Evolutionary conservation across 2,329 filamentous ascomycete genomes (phyloP).

Genomic region (Pseudogymnoascus sp.): DNA sequence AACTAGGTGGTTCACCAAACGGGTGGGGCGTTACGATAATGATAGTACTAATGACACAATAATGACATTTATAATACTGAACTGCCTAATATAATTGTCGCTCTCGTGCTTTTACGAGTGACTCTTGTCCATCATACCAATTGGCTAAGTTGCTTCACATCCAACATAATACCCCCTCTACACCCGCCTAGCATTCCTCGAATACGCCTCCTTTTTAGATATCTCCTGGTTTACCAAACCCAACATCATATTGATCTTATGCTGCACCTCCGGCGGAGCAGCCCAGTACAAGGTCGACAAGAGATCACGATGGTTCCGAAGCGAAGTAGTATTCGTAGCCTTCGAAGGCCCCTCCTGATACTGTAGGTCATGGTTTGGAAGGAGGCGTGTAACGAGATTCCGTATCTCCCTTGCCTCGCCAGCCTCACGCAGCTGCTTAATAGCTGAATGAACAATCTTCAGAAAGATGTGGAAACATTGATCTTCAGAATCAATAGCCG

Average conservation of each 20-base stretch:
- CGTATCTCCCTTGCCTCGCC: slow-evolving; percentile 48
- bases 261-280: slow-evolving; percentile 46
- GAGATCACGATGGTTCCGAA: slow-evolving; percentile 62
- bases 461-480: slow-evolving; percentile 60
- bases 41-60: not conserved
- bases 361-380: slow-evolving; percentile 59
- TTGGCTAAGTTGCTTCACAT: not conserved
- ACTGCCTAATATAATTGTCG: not conserved
- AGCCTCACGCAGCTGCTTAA: slow-evolving; percentile 42
- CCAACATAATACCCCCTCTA: not conserved
- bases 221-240: slow-evolving; percentile 39
- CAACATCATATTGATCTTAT: slow-evolving; percentile 46
- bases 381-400: slow-evolving; percentile 52
- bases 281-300: slow-evolving; percentile 60
- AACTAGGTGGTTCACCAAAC: not conserved
- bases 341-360: slow-evolving; percentile 55
- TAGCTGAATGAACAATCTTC: slow-evolving; percentile 52
- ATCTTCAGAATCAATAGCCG: slow-evolving; percentile 47
- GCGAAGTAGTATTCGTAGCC: slow-evolving; percentile 52
- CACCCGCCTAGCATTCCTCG: not conserved
- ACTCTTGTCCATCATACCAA: not conserved
- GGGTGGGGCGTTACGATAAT: not conserved
- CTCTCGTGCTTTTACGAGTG: not conserved
- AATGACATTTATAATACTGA: not conserved
- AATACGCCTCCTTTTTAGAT: not conserved